Evolutionary conservation across 148 eudicot genomes (phyloP).

Genomic region (Euryodendron excelsum): DNA sequence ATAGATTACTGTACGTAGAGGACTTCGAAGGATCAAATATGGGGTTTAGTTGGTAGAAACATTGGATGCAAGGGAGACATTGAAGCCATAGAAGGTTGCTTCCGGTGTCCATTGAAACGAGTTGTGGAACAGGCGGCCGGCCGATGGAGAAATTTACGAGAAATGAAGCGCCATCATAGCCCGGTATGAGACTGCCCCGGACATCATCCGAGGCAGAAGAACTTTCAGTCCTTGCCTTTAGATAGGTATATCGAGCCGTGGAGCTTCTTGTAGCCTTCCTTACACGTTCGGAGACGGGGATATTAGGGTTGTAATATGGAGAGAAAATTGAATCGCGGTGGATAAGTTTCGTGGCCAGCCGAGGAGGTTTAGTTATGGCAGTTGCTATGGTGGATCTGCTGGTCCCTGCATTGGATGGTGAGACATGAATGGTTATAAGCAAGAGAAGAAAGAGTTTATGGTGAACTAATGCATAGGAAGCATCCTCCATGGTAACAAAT

Average conservation of each 20-base stretch:
- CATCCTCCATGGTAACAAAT: too few relatives aligned
- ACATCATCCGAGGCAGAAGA: background rate
- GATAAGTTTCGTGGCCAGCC: slow-evolving; percentile 3
- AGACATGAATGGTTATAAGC: background rate
- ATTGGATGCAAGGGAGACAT: slow-evolving; percentile 10
- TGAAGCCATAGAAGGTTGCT: slow-evolving; percentile 26
- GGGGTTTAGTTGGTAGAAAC: background rate
- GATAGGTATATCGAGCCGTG: background rate
- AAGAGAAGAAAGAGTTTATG: background rate
- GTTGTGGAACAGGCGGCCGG: slow-evolving; percentile 23
- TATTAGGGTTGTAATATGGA: slow-evolving; percentile 4
- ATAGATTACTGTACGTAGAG: background rate
- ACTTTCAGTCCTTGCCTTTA: background rate
- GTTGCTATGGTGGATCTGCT: background rate
- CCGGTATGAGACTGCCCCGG: background rate
- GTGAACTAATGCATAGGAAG: too few relatives aligned
- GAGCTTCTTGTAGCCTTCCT: background rate
- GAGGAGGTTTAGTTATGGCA: background rate
- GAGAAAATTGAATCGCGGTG: background rate
- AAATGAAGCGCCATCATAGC: background rate
- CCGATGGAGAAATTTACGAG: slow-evolving; percentile 22
- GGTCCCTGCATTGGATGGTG: background rate
- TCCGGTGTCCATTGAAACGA: slow-evolving; percentile 22
- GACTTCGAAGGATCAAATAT: slow-evolving; percentile 17
- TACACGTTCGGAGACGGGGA: background rate